These are phyloP conservation scores for Hypoxylon crocopeplum DNA, from an alignment of 495 filamentous ascomycete genomes.

Conservation along the genomic window DNA sequence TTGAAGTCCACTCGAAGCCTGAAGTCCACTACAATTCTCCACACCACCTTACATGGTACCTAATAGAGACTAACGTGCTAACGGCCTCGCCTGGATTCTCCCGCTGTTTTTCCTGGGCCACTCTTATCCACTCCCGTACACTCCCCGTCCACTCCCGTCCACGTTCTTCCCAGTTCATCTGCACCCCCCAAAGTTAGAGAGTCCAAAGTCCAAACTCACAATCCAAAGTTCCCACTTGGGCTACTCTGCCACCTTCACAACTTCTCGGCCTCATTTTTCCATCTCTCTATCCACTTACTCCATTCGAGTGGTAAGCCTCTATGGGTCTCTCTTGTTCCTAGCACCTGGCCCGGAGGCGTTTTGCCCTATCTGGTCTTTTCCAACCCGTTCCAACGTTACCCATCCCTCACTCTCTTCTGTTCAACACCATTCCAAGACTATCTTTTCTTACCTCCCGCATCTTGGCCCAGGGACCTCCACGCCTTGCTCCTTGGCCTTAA, in stretches of 20 bases:
- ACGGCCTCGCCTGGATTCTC: conserved; percentile 5
- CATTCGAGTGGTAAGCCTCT: conserved; percentile 13
- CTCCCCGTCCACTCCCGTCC: conserved; percentile 9
- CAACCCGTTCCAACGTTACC: conserved; percentile 28
- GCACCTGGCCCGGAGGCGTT: conserved; percentile 12
- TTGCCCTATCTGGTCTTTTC: conserved; percentile 31
- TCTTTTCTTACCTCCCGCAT: conserved; percentile 10
- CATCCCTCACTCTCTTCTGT: conserved; percentile 11
- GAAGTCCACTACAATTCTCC: conserved; percentile 5
- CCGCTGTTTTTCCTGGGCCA: conserved; percentile 29
- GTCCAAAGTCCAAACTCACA: background rate
- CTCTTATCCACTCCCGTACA: conserved; percentile 18
- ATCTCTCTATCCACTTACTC: conserved; percentile 22
- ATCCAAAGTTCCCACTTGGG: too few relatives aligned
- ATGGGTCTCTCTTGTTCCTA: conserved; percentile 34
- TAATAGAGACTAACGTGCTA: too few relatives aligned
- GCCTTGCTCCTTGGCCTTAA: conserved; percentile 19
- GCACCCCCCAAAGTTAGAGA: background rate
- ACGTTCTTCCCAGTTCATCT: conserved; percentile 14
- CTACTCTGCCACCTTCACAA: background rate
- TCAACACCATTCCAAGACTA: conserved; percentile 10
- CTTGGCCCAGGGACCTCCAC: conserved; percentile 18
- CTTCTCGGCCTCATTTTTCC: conserved; percentile 40
- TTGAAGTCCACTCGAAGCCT: background rate
- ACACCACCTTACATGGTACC: conserved; percentile 23